Evolutionary conservation across 2,329 filamentous ascomycete species (phyloP).

Genomic region (Sporothrix brasiliensis): DNA sequence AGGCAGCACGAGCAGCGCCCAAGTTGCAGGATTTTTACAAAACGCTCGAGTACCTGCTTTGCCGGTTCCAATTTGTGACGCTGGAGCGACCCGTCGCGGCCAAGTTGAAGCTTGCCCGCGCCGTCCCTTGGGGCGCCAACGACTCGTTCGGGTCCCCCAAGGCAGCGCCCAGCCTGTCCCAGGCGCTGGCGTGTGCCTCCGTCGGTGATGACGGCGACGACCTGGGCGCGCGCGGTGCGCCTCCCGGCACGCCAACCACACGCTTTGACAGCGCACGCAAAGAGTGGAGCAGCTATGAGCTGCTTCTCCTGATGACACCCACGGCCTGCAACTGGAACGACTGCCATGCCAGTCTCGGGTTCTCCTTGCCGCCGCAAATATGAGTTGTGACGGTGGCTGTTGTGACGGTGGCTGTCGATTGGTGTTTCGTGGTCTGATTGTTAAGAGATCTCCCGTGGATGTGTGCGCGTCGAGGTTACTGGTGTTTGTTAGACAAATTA

Average conservation of each 20-base stretch:
- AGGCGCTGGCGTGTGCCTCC: background rate
- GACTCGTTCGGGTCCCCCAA: background rate
- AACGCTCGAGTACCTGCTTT: background rate
- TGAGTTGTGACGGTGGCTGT: background rate
- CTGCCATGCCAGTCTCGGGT: background rate
- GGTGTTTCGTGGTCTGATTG: background rate
- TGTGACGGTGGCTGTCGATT: background rate
- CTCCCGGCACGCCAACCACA: background rate
- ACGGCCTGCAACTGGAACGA: background rate
- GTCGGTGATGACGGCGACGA: background rate
- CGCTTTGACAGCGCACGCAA: slow-evolving; percentile 4
- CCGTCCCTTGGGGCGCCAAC: background rate
- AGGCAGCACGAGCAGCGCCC: background rate
- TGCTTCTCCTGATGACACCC: slow-evolving; percentile 1
- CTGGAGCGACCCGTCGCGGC: background rate
- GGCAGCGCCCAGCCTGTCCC: background rate
- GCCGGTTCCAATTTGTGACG: background rate
- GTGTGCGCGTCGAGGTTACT: background rate
- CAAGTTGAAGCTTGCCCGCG: background rate
- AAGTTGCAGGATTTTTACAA: background rate
- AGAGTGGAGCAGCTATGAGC: slow-evolving; percentile 19
- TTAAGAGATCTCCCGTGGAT: background rate
- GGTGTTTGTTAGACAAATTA: background rate
- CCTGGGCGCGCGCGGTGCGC: background rate
- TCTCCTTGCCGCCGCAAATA: slow-evolving; percentile 23